These are phyloP conservation scores for Chrysosporium keratinophilum DNA, from an alignment of 2,329 filamentous ascomycete species.

Conservation along the genomic window DNA sequence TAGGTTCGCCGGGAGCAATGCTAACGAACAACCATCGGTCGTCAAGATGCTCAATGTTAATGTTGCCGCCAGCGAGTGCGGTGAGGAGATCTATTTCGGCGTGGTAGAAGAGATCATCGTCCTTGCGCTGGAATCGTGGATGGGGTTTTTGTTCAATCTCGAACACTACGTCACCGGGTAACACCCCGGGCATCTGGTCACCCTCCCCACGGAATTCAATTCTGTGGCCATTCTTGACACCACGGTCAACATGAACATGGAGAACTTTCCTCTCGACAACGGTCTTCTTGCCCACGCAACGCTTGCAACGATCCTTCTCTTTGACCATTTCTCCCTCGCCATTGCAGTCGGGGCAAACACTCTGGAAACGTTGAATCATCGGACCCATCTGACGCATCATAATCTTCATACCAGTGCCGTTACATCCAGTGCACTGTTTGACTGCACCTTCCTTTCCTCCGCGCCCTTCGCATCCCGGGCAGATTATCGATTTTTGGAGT, in stretches of 20 bases:
- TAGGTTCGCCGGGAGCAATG: conserved; percentile 87
- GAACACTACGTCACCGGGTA: conserved; percentile 93
- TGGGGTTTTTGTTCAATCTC: conserved; percentile 99
- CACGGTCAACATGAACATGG: conserved; percentile 92
- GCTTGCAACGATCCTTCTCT: conserved; percentile 96
- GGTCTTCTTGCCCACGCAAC: conserved; percentile 95
- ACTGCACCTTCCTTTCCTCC: conserved; percentile 98
- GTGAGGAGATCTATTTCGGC: conserved; percentile 94
- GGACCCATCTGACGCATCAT: conserved; percentile 99
- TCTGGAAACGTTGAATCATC: conserved; percentile 99
- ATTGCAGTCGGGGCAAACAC: conserved; percentile 94
- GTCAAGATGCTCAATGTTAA: conserved; percentile 92
- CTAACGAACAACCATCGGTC: conserved; percentile 93
- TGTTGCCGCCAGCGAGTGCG: conserved; percentile 78
- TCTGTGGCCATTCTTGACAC: conserved; percentile 87
- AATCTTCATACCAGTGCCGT: conserved; percentile 86
- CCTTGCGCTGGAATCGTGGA: conserved; percentile 83
- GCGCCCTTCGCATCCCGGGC: conserved; percentile 82
- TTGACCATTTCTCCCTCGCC: conserved; percentile 95
- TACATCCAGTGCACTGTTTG: conserved; percentile 80
- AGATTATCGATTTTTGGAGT: conserved; percentile 94
- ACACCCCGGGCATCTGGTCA: conserved; percentile 85
- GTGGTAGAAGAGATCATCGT: conserved; percentile 90
- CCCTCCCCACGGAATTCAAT: conserved; percentile 96
- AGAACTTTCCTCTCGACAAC: conserved; percentile 94